These are phyloP conservation scores for Colletotrichum coccodes DNA, from an alignment of 2,329 filamentous ascomycete genomes.

Conservation along the genomic window DNA sequence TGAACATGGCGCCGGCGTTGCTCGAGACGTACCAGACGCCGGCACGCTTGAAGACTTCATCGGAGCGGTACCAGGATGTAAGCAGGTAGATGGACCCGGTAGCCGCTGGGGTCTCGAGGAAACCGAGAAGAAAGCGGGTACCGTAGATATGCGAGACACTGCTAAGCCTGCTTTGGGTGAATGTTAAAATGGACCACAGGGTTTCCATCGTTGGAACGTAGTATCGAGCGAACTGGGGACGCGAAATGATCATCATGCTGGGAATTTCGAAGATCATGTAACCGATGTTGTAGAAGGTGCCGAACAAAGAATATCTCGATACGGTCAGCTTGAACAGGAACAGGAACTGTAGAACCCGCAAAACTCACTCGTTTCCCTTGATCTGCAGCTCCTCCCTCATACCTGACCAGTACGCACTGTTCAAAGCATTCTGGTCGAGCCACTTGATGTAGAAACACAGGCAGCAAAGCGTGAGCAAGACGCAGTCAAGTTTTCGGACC, in stretches of 20 bases:
- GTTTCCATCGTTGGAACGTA: constrained; percentile 34
- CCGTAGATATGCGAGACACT: constrained; percentile 39
- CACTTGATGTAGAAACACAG: constrained; percentile 40
- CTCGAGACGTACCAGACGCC: constrained; percentile 59
- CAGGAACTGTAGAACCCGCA: no score
- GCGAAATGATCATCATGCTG: constrained; percentile 33
- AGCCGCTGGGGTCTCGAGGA: constrained; percentile 36
- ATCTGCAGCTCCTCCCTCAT: constrained; percentile 48
- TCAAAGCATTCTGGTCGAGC: constrained; percentile 44
- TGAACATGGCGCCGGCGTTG: constrained; percentile 58
- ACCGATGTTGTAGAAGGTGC: constrained; percentile 31
- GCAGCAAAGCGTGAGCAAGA: constrained; percentile 40
- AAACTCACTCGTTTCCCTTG: constrained; percentile 41
- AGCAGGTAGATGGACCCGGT: constrained; percentile 39
- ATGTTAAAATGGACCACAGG: constrained; percentile 34
- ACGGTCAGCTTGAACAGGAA: no score
- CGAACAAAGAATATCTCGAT: constrained; percentile 28
- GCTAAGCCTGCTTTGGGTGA: constrained; percentile 32
- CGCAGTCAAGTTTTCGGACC: constrained; percentile 40
- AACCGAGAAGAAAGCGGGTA: constrained; percentile 40
- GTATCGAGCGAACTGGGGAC: constrained; percentile 29
- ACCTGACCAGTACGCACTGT: constrained; percentile 48
- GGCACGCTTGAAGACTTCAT: constrained; percentile 54
- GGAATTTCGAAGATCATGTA: constrained; percentile 35
- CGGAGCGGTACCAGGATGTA: constrained; percentile 42